Evolutionary conservation across 2,329 filamentous ascomycete species (phyloP).

Genomic region (Fonsecaea erecta): DNA sequence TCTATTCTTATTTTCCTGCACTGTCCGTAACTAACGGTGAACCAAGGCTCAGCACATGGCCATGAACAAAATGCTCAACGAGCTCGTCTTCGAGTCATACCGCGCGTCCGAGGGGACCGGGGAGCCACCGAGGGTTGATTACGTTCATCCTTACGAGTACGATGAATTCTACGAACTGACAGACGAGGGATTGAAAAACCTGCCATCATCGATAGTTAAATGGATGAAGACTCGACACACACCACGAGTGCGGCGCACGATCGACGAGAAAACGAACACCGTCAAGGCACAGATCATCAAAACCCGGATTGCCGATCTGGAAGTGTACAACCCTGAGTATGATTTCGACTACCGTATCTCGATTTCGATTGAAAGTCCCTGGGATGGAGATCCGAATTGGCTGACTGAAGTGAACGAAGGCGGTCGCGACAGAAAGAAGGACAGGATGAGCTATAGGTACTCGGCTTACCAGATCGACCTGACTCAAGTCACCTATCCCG

Average conservation of each 20-base stretch:
- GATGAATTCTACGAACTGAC: conserved; percentile 84
- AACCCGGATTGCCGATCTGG: conserved; percentile 82
- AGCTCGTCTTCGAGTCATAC: conserved; percentile 57
- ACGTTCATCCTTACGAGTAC: conserved; percentile 79
- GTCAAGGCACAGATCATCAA: conserved; percentile 88
- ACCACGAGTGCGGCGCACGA: conserved; percentile 65
- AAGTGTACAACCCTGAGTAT: conserved; percentile 76
- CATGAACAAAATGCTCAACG: conserved; percentile 85
- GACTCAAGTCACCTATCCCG: conserved; percentile 75
- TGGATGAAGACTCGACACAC: conserved; percentile 64
- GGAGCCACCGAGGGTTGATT: conserved; percentile 69
- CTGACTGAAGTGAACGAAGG: conserved; percentile 52
- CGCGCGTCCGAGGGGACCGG: conserved; percentile 59
- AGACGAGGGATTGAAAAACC: conserved; percentile 59
- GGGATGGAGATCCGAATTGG: conserved; percentile 68
- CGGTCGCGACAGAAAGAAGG: conserved; percentile 73
- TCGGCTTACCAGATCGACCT: conserved; percentile 87
- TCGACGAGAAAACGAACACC: conserved; percentile 70
- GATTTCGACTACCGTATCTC: conserved; percentile 91
- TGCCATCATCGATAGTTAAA: conserved; percentile 68
- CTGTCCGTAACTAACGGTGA: conserved; percentile 28
- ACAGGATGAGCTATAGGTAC: conserved; percentile 89
- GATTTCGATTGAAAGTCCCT: conserved; percentile 92
- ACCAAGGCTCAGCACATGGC: conserved; percentile 74
- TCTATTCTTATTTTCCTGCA: conserved; percentile 15